Base-by-base conservation (phyloP, 2,329 filamentous ascomycete genomes). In the Endocalyx cinctus region DNA sequence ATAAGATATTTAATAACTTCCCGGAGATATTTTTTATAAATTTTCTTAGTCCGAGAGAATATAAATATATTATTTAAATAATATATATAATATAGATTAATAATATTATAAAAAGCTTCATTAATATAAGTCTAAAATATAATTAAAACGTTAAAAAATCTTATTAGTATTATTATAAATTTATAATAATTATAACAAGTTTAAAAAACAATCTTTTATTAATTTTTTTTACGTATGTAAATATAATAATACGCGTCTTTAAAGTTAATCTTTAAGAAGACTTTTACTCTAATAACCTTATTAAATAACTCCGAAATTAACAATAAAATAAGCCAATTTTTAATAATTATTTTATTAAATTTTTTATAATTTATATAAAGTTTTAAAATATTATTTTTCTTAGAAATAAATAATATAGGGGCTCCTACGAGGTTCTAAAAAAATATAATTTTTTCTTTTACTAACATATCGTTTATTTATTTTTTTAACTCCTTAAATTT, bases 181-280 rank as follows among this genome's bases (percentile, higher is more conserved):
- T 23, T 23, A 8, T 8, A 8, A 8, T 23, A n/a, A n/a, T n/a
- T n/a, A n/a, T n/a, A n/a, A n/a, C n/a, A n/a, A n/a, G n/a, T n/a
- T n/a, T n/a, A n/a, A n/a, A n/a, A n/a, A n/a, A n/a, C n/a, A n/a
- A n/a, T n/a, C n/a, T n/a, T n/a, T n/a, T 8, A 11, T 20, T 20
- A 10, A 20, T 19, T 19, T 22, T 10, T 20, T 22, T 5, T 31
- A 31, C 19, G 8, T 23, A 8, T 28, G 14, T 10, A 28, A 10
- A 8, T 28, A 8, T 10, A 19, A 12, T 25, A 25, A 33, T 33
- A n/a, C 10, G 26, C 7, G 4, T 13, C 16, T 10, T 25, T 12
- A 25, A 33, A 33, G 6, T 23, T 23, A 23, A 8, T 23, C n/a
- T 15, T 19, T 27, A 25, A 33, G 17, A 27, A 27, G n/a, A n/a